Percentiles rank a stretch among this genome's conserved stretches.
These are phyloP conservation scores for Alternaria conjuncta DNA, from an alignment of 2,329 filamentous ascomycete species.

Conservation along the genomic window DNA sequence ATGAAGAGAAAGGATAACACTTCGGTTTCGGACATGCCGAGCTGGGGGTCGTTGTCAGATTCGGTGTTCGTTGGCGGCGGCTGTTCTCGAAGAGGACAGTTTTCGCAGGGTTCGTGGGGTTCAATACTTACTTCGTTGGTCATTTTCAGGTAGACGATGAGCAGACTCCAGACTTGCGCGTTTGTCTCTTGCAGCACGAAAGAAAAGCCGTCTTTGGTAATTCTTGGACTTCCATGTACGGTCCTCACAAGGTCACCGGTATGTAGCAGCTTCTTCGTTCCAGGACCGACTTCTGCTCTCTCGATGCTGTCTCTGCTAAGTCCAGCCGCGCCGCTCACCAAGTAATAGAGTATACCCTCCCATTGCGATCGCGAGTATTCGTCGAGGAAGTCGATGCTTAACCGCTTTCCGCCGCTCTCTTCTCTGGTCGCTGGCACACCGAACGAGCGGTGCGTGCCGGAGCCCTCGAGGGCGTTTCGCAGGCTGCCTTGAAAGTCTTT, in stretches of 20 bases:
- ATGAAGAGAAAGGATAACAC: slow-evolving; percentile 97
- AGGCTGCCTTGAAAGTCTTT: slow-evolving; percentile 84
- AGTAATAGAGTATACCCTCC: slow-evolving; percentile 95
- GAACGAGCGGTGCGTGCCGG: slow-evolving; percentile 85
- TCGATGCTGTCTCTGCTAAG: slow-evolving; percentile 49
- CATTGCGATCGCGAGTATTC: slow-evolving; percentile 86
- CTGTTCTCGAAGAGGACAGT: not conserved
- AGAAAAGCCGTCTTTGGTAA: slow-evolving; percentile 92
- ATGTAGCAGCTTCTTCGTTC: slow-evolving; percentile 84
- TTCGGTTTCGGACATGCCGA: slow-evolving; percentile 85
- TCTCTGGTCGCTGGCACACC: slow-evolving; percentile 77
- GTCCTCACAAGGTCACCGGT: slow-evolving; percentile 80
- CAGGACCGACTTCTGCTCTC: slow-evolving; percentile 56
- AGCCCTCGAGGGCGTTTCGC: slow-evolving; percentile 84
- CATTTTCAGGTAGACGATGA: slow-evolving; percentile 91
- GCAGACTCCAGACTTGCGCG: slow-evolving; percentile 93
- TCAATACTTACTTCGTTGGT: slow-evolving; percentile 63
- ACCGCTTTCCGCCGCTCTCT: slow-evolving; percentile 66
- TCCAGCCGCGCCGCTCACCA: slow-evolving; percentile 76
- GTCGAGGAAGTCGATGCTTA: slow-evolving; percentile 78
- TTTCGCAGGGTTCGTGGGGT: not conserved
- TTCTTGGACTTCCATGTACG: slow-evolving; percentile 65
- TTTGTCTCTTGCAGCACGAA: slow-evolving; percentile 95
- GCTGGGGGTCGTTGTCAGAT: slow-evolving; percentile 37
- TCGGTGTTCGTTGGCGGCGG: not conserved